phyloP scores from a whole-genome alignment of 2,329 filamentous ascomycete genomes.

The Fusarium sp. region DNA sequence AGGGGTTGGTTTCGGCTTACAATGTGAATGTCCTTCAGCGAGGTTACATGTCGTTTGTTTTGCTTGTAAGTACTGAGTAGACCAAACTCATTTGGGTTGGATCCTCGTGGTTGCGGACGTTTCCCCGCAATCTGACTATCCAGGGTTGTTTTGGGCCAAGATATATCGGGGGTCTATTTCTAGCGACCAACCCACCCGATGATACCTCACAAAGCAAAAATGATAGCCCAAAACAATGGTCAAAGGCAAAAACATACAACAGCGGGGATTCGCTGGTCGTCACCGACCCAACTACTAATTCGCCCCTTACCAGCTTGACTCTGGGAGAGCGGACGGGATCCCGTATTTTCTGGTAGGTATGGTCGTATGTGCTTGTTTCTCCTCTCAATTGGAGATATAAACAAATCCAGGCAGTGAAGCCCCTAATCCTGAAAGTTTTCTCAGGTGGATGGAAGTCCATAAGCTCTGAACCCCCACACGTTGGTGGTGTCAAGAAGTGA shows the following conservation, averaged over 20 bases:
- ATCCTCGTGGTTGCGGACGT: slow-evolving; percentile 10
- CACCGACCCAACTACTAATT: slow-evolving; percentile 27
- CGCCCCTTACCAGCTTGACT: slow-evolving; percentile 19
- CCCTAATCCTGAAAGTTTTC: neutral
- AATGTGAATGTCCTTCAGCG: neutral
- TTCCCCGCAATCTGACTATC: slow-evolving; percentile 32
- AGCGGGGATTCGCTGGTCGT: slow-evolving; percentile 24
- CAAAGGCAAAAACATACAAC: slow-evolving; percentile 11
- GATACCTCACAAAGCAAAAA: neutral
- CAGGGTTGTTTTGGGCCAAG: neutral
- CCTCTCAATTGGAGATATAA: neutral
- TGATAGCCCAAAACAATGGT: neutral
- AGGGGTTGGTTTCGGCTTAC: neutral
- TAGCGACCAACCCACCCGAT: neutral
- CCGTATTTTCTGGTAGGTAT: slow-evolving; percentile 27
- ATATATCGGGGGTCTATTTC: slow-evolving; percentile 22
- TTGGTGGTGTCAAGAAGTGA: slow-evolving; percentile 6
- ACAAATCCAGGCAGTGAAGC: neutral
- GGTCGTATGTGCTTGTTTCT: slow-evolving; percentile 8
- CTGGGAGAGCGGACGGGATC: slow-evolving; percentile 35
- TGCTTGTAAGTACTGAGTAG: neutral
- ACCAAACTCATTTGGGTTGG: neutral
- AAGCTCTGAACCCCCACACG: neutral
- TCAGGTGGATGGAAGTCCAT: neutral
- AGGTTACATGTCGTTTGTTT: neutral